Evolutionary conservation across 2,329 filamentous ascomycete species (phyloP), one percentile per base, ranked within the genome.

Genomic region (Rosellinia necatrix): DNA sequence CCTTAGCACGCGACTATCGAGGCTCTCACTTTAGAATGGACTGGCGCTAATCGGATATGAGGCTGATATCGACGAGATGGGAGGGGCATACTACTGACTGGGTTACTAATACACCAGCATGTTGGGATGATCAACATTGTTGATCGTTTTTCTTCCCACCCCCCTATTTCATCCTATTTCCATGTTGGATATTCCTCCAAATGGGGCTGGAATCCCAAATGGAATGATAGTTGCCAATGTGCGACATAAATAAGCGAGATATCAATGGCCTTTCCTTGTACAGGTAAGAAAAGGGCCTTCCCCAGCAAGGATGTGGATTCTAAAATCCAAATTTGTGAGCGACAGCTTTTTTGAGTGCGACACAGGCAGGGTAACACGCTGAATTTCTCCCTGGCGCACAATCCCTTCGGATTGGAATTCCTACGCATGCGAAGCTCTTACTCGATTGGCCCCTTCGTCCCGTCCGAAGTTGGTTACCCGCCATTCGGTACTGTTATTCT

Each of bases 201-300:
- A 38, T 17, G 24, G 30, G 10, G 9, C 2, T 13, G 17, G 30
- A 17, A 6, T 19, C n/a, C n/a, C n/a, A n/a, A n/a, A n/a, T n/a
- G n/a, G n/a, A n/a, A 27, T 35, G n/a, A 25, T 29, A 24, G 27
- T n/a, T 38, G n/a, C 35, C 25, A 30, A n/a, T 17, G 52, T 57
- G 49, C 17, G 49, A 58, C 49, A n/a, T 32, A 10, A n/a, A 48
- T 47, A 57, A 51, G 58, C 46, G 53, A 58, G 49, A 42, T 22
- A 15, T 32, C 9, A 41, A 38, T 34, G 22, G 27, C 7, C 13
- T 44, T 34, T 12, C 37, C 27, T 22, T 30, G 25, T 22, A 27
- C 9, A 12, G 19, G 5, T 19, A 24, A 15, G n/a, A 13, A 21
- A 37, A 48, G 25, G 27, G 34, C 12, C 29, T 17, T 41, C 32